Evolutionary conservation across 2,329 filamentous ascomycete species (phyloP).

Genomic region (Diatrype stigma): DNA sequence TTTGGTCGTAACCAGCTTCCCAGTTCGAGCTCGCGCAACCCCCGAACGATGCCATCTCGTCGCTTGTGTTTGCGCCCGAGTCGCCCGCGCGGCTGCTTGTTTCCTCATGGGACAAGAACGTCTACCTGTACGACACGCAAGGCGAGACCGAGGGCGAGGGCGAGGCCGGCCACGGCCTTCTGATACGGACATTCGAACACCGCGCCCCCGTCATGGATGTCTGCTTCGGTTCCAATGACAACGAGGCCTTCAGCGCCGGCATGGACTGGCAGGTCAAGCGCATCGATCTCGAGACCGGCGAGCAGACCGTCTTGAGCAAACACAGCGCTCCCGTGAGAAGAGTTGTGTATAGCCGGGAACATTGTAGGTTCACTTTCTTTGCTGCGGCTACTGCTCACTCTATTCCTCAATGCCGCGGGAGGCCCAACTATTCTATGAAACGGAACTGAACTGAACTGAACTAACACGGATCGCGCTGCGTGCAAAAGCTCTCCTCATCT

Average conservation of each 20-base stretch:
- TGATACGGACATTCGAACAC: conserved; percentile 73
- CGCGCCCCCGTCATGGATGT: conserved; percentile 84
- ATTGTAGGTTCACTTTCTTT: conserved; percentile 47
- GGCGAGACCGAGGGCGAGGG: conserved; percentile 40
- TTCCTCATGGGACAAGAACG: conserved; percentile 88
- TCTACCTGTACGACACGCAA: conserved; percentile 81
- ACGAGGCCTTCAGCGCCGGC: conserved; percentile 80
- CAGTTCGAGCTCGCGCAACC: conserved; percentile 82
- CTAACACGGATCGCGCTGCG: not conserved
- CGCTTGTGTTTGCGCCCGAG: conserved; percentile 77
- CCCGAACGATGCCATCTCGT: conserved; percentile 82
- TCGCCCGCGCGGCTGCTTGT: conserved; percentile 77
- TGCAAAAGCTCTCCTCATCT: conserved; percentile 78
- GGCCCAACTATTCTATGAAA: no score
- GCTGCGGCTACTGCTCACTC: not conserved
- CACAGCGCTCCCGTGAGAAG: conserved; percentile 78
- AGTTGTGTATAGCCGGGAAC: conserved; percentile 74
- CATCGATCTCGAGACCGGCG: conserved; percentile 67
- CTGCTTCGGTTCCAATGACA: conserved; percentile 79
- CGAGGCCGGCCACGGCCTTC: conserved; percentile 48
- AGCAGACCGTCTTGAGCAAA: conserved; percentile 70
- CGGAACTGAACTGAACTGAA: no score
- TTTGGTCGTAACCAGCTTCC: conserved; percentile 41
- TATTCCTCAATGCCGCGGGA: not conserved
- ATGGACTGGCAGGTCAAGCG: conserved; percentile 82